Base-by-base conservation (phyloP, 1,284 basidiomycete genomes). In the Cutaneotrichosporon cutaneum region DNA sequence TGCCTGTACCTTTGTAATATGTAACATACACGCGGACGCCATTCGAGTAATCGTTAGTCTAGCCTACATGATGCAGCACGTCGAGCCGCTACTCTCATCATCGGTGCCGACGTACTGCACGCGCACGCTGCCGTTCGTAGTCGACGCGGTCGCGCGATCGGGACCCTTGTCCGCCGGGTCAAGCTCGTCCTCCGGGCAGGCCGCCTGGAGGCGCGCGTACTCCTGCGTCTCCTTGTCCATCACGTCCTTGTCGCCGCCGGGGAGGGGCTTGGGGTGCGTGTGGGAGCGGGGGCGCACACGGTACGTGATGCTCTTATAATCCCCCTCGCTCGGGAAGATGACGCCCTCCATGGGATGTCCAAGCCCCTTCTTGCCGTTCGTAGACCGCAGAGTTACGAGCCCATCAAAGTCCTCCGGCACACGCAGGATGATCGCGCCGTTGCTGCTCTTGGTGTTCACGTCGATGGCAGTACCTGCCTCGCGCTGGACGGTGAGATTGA, bases 321-420 rank as follows among this genome's bases (percentile, higher is more conserved):
- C 22, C 10, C 18, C 33, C 52, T 54, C 33, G 52, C 39, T 54
- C 14, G 52, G 52, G 3, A 14, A 54, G 52, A 54, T 35, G 33
- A 39, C 33, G n/a, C 13, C 52, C 35, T 26, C 14, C 33, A 54
- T 14, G 11, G 21, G 21, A 3, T 16, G 13, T 2, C 39, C 47
- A n/a, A 58, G 48, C 18, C 18, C 14, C 48, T 42, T 58, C 47
- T 18, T 16, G 22, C 48, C 57, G 33, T 58, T 42, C 18, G 48
- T 39, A 2, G 35, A 27, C 26, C 48, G 48, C 35, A 58, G 33
- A 16, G 36, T n/a, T 4, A 58, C 18, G 6, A 58, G 26, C 26
- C 57, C 57, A 13, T 58, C 57, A 58, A 58, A 58, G 57, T 58
- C 57, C 22, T 36, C 22, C 27, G 57, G 57, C n/a, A n/a, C n/a